These are phyloP conservation scores for Aegle marmelos DNA, from an alignment of 345 rosid genomes.

Conservation along the genomic window DNA sequence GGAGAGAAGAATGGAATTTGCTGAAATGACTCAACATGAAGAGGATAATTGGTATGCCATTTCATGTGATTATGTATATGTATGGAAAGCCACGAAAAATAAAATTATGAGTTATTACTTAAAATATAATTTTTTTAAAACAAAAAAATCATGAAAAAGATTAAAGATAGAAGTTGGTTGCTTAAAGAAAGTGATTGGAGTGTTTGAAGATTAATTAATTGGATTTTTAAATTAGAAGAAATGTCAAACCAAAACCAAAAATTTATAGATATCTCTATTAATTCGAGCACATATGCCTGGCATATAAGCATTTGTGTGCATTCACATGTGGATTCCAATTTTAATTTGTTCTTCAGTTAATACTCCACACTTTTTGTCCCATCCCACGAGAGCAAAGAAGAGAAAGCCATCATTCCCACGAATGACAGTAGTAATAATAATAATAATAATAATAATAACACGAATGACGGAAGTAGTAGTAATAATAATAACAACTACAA, in stretches of 20 bases:
- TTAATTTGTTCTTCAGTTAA: not conserved
- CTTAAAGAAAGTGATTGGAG: not conserved
- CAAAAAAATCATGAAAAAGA: not conserved
- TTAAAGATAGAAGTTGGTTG: not conserved
- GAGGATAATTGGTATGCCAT: not conserved
- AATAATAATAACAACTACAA: too few relatives aligned
- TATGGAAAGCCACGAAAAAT: too few relatives aligned
- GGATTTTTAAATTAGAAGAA: too few relatives aligned
- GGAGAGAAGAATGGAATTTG: not conserved
- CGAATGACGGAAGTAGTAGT: not conserved
- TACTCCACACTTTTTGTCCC: not conserved
- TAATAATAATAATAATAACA: too few relatives aligned
- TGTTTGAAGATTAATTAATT: not conserved
- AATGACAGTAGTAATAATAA: not conserved
- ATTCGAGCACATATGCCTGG: not conserved
- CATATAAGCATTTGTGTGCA: not conserved
- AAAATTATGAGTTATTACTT: not conserved
- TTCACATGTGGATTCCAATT: constrained; percentile 14
- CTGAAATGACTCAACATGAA: not conserved
- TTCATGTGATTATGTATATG: too few relatives aligned
- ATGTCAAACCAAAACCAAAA: too few relatives aligned
- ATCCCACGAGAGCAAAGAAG: too few relatives aligned
- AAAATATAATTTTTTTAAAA: not conserved
- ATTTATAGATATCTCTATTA: not conserved
- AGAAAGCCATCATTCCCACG: not conserved